These are phyloP conservation scores for Pseudovirgaria hyperparasitica DNA, from an alignment of 2,329 filamentous ascomycete species.

Conservation along the genomic window DNA sequence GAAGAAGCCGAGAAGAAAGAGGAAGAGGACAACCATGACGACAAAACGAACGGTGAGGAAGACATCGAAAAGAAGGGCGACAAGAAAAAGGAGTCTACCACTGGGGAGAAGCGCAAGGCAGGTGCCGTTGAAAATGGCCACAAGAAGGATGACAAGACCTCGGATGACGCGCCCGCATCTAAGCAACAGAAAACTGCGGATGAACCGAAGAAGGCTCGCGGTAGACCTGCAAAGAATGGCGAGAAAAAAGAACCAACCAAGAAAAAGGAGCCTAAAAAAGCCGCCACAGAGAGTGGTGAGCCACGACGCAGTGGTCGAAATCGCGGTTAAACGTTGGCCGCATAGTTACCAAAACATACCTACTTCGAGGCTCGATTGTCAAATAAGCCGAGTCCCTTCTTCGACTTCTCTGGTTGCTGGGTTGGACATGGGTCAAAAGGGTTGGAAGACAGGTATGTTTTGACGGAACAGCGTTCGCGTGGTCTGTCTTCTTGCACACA, in stretches of 20 bases:
- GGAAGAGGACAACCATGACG: constrained; percentile 17
- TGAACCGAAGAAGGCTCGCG: constrained; percentile 25
- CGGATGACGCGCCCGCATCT: no score
- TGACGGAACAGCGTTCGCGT: no score
- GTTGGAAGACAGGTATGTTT: no score
- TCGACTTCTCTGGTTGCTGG: no score
- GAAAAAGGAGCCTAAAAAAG: constrained; percentile 36
- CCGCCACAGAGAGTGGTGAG: constrained; percentile 35
- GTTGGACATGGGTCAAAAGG: no score
- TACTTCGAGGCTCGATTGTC: no score
- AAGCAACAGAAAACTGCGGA: constrained; percentile 4
- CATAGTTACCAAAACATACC: no score
- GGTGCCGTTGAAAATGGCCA: constrained; percentile 11
- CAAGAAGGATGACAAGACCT: no score
- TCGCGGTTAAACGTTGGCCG: no score
- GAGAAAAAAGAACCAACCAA: constrained; percentile 27
- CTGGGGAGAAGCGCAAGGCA: constrained; percentile 7
- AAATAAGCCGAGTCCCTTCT: no score
- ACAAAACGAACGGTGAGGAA: constrained; percentile 7
- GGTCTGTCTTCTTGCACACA: no score
- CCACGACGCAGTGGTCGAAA: constrained; percentile 34
- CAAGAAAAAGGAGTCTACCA: constrained; percentile 10
- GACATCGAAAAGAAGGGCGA: constrained; percentile 9
- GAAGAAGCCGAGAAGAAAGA: constrained; percentile 22
- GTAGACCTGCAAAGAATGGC: constrained; percentile 14